Evolutionary conservation across 1,284 basidiomycete species (phyloP), one percentile per base, ranked within the genome.

Genomic region (Fomitopsis palustris): DNA sequence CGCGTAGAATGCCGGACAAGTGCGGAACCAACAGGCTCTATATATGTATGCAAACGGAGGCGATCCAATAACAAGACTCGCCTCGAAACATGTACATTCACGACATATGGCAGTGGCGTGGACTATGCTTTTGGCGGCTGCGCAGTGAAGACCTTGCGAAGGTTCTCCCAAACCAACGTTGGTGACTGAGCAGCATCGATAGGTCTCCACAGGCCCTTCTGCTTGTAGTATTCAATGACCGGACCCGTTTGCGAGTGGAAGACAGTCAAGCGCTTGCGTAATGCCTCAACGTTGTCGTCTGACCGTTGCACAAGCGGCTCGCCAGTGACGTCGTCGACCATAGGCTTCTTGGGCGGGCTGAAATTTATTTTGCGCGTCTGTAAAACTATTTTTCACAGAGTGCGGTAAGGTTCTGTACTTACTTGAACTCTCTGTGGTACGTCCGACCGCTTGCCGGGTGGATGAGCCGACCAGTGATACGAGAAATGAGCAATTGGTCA

Each of bases 341-440:
- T 93, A 51, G 88, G 69, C 77, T 97, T 97, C 84, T 98, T 98
- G 45, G 96, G 96, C 12, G 96, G 96, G 79, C 93, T 96, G n/a
- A 65, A 54, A 57, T 25, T 45, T 47, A 10, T 21, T 25, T 45
- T 47, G 4, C 16, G 21, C 38, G 53, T 60, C 61, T 61, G 53
- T 53, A 61, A 47, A 9, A 38, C 16, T 42, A 9, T 35, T 27
- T 23, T 25, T 21, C 33, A 14, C 9, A 6, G 31, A 17, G 37
- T 45, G 33, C 16, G 54, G 53, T 58, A 57, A 53, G 56, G 53
- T 23, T 54, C 43, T 31, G 38, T 43, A 84, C 92, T 74, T 72
- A 96, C 94, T 85, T 83, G 85, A 96, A 99, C 75, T 97, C 94
- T 69, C 81, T 90, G 84, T 99, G 96, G 78, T 99, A 99, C 58